phyloP scores from a whole-genome alignment of 805 yeast species.

The Teunomyces aglyptinius region DNA sequence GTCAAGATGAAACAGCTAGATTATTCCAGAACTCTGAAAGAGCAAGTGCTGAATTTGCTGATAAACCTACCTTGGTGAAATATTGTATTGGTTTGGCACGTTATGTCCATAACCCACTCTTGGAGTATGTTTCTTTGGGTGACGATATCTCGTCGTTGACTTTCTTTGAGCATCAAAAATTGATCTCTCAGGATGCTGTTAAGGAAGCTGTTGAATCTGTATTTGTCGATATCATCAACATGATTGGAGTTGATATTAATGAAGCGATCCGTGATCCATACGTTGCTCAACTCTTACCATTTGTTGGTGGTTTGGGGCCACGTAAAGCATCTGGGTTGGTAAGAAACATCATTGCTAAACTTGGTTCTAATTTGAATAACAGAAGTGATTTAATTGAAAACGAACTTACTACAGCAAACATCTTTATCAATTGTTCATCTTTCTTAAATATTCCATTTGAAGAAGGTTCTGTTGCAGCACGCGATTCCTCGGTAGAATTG shows the following conservation, averaged over 20 bases:
- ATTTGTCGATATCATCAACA: slow-evolving; percentile 84
- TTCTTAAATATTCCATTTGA: slow-evolving; percentile 78
- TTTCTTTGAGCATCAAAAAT: slow-evolving; percentile 70
- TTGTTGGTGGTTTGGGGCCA: slow-evolving; percentile 90
- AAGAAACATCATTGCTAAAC: slow-evolving; percentile 67
- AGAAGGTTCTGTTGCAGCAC: slow-evolving; percentile 46
- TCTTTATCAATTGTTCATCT: slow-evolving; percentile 90
- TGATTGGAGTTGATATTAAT: slow-evolving; percentile 92
- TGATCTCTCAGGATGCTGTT: slow-evolving; percentile 63
- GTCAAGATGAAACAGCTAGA: slow-evolving; percentile 90
- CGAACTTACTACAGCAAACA: slow-evolving; percentile 71
- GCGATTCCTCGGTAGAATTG: slow-evolving; percentile 68
- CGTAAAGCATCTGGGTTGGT: slow-evolving; percentile 88
- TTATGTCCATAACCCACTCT: slow-evolving; percentile 86
- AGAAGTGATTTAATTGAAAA: slow-evolving; percentile 83
- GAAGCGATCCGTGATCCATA: slow-evolving; percentile 79
- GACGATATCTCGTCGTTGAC: slow-evolving; percentile 68
- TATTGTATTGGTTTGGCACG: slow-evolving; percentile 90
- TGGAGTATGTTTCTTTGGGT: slow-evolving; percentile 81
- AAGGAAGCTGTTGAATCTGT: slow-evolving; percentile 70
- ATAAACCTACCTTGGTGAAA: slow-evolving; percentile 72
- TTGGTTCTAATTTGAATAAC: slow-evolving; percentile 59
- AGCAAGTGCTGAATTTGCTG: slow-evolving; percentile 78
- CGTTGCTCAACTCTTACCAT: slow-evolving; percentile 68
- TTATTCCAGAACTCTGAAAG: slow-evolving; percentile 77